Evolutionary conservation across 1,284 basidiomycete genomes (phyloP).

Genomic region (Leccinum glutinopallens): DNA sequence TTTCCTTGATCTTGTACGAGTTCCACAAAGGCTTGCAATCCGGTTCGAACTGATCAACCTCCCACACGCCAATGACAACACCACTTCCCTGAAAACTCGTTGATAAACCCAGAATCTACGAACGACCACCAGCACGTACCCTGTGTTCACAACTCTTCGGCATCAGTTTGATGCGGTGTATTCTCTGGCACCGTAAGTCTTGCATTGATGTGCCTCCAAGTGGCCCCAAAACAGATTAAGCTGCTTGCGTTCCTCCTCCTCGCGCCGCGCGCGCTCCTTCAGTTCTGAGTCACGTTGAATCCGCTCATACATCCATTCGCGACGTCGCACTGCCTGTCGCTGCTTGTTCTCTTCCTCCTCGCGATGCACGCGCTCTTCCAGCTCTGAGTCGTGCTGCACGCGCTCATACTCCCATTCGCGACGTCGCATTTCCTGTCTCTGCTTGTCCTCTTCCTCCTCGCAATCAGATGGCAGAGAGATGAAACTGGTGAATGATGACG

Average conservation of each 20-base stretch:
- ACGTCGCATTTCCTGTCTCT: no score
- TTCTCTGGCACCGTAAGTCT: background rate
- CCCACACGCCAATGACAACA: constrained; percentile 25
- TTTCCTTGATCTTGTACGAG: constrained; percentile 31
- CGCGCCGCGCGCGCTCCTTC: background rate
- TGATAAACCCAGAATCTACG: background rate
- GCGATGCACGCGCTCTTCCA: no score
- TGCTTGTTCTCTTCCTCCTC: no score
- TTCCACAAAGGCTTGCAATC: constrained; percentile 27
- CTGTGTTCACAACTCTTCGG: constrained; percentile 31
- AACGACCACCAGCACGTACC: constrained; percentile 16
- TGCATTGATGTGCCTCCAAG: background rate
- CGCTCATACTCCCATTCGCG: no score
- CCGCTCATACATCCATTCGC: no score
- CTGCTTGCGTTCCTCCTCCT: background rate
- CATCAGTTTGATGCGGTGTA: constrained; percentile 4
- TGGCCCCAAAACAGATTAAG: background rate
- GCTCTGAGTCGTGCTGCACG: no score
- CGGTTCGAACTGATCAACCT: constrained; percentile 25
- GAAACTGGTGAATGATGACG: no score
- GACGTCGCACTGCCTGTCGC: no score
- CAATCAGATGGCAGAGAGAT: no score
- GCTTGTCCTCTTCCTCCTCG: no score
- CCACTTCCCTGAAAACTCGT: constrained; percentile 20
- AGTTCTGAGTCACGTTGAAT: no score